Conservation (phyloP, 2,329 filamentous ascomycete species). For the Celoporthe dispersa region DNA sequence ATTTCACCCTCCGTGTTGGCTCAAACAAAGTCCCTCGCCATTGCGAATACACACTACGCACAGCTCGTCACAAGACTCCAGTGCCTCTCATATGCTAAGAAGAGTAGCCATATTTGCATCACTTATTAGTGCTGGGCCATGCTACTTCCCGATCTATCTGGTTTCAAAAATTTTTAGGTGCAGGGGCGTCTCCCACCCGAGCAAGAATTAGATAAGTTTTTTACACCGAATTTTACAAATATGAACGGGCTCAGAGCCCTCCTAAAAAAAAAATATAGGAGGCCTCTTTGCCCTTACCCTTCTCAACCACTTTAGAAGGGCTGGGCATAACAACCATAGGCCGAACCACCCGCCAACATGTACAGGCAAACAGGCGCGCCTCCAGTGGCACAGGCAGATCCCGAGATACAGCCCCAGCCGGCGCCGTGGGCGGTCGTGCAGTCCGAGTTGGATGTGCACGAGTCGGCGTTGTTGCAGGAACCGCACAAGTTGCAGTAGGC, state of each 20-base stretch:
- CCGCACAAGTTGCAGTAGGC: conserved; percentile 28
- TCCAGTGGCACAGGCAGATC: conserved; percentile 21
- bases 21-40: not conserved
- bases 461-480: conserved; percentile 5
- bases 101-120: not conserved
- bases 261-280: not conserved
- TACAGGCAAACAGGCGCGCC: conserved; percentile 16
- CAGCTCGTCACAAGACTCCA: not conserved
- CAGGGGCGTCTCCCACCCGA: not conserved
- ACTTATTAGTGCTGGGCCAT: not conserved
- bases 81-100: not conserved
- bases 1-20: not conserved
- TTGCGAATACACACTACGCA: not conserved
- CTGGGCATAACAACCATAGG: conserved; percentile 3
- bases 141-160: not conserved
- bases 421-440: conserved; percentile 13
- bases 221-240: not conserved
- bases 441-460: conserved; percentile 22
- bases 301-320: not conserved
- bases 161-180: not conserved
- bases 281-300: not conserved
- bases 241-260: not conserved
- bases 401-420: conserved; percentile 18
- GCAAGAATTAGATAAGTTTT: not conserved
- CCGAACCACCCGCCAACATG: conserved; percentile 14